phyloP scores from a whole-genome alignment of 768 basidiomycete genomes.

The Pleurotus citrinopileatus region DNA sequence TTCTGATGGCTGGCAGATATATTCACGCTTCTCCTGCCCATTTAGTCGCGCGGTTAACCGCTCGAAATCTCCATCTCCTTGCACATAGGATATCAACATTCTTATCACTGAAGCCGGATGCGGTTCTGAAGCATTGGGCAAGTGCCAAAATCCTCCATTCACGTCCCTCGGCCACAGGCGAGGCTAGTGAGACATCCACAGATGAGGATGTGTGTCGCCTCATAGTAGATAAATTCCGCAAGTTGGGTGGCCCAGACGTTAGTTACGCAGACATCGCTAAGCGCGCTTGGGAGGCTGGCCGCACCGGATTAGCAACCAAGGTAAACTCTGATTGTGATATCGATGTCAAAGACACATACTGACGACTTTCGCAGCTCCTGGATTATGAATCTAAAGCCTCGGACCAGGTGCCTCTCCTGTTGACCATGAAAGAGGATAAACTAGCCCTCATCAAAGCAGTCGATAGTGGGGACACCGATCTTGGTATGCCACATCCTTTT shows the following conservation, averaged over 20 bases:
- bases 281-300: conserved; percentile 88
- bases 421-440: conserved; percentile 93
- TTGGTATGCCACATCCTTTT: conserved; percentile 50
- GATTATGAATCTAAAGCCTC: conserved; percentile 87
- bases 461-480: conserved; percentile 92
- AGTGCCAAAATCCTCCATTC: conserved; percentile 84
- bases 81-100: conserved; percentile 88
- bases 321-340: conserved; percentile 31
- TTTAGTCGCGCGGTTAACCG: conserved; percentile 78
- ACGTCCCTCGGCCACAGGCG: conserved; percentile 51
- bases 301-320: conserved; percentile 80
- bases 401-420: conserved; percentile 89
- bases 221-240: conserved; percentile 90
- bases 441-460: conserved; percentile 87
- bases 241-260: conserved; percentile 72
- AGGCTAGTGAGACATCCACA: conserved; percentile 54
- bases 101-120: conserved; percentile 79
- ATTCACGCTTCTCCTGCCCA: conserved; percentile 76
- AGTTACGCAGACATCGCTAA: conserved; percentile 95
- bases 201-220: conserved; percentile 78
- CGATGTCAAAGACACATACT: not conserved
- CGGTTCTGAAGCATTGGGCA: conserved; percentile 95
- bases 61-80: conserved; percentile 87
- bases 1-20: conserved; percentile 51
- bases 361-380: conserved; percentile 54